Conservation (phyloP, 345 rosid genomes). For the Eucalyptus sideroxylon region DNA sequence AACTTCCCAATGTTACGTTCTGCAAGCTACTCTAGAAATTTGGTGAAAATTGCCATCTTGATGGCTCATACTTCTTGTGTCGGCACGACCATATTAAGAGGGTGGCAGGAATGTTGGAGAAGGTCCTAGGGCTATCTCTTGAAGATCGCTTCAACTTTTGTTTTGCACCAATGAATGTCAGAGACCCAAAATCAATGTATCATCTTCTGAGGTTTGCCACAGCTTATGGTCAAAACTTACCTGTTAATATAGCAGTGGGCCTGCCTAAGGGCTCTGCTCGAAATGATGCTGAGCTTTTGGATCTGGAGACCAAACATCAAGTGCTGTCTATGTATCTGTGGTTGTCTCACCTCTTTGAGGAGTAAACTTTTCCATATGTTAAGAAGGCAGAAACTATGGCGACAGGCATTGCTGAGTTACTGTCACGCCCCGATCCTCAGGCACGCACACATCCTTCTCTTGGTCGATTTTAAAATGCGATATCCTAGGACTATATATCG, state of each 20-base stretch:
- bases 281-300: conserved; percentile 66
- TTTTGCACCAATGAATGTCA: conserved; percentile 83
- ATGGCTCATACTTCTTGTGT: conserved; percentile 80
- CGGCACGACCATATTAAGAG: conserved; percentile 73
- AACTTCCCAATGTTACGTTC: conserved; percentile 39
- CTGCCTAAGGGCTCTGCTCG: conserved; percentile 74
- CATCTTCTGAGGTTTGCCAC: conserved; percentile 77
- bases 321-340: conserved; percentile 83
- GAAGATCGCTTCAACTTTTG: conserved; percentile 88
- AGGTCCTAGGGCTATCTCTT: conserved; percentile 54
- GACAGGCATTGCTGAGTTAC: conserved; percentile 50
- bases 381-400: conserved; percentile 86
- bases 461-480: too few relatives aligned
- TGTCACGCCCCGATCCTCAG: too few relatives aligned
- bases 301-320: conserved; percentile 81
- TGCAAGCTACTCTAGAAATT: conserved; percentile 65
- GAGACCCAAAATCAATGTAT: conserved; percentile 79
- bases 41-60: conserved; percentile 60
- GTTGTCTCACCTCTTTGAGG: conserved; percentile 75
- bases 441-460: too few relatives aligned
- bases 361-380: conserved; percentile 58
- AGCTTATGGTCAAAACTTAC: conserved; percentile 43
- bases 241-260: conserved; percentile 70
- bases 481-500: too few relatives aligned
- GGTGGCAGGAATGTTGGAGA: conserved; percentile 89